phyloP scores from a whole-genome alignment of 139 green algal genomes.

The Picochlorum sp. region DNA sequence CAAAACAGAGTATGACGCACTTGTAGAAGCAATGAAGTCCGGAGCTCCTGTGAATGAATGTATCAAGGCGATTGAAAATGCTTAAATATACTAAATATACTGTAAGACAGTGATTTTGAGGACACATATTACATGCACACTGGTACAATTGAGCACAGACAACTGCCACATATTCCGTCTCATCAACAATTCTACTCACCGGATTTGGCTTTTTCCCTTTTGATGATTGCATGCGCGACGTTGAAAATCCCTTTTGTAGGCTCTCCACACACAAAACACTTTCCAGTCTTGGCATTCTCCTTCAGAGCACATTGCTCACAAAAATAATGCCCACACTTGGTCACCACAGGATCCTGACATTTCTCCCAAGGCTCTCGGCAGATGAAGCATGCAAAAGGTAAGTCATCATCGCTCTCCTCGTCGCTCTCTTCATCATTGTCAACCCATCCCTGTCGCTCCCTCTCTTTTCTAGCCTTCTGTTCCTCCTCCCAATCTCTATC shows the following conservation, averaged over 20 bases:
- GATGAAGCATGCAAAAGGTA: conserved; percentile 93
- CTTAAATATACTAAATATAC: not conserved
- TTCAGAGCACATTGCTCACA: conserved; percentile 94
- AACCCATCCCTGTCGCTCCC: conserved; percentile 37
- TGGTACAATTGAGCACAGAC: too few relatives aligned
- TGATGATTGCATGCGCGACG: conserved; percentile 83
- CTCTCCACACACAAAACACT: conserved; percentile 84
- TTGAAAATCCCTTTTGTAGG: conserved; percentile 95
- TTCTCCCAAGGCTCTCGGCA: conserved; percentile 79
- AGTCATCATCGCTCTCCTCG: conserved; percentile 60
- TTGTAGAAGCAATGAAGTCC: conserved; percentile 64
- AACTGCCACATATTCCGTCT: too few relatives aligned
- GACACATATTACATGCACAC: too few relatives aligned
- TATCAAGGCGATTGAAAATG: conserved; percentile 70
- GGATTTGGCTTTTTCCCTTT: conserved; percentile 41
- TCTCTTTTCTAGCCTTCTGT: conserved; percentile 61
- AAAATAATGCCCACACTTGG: conserved; percentile 94
- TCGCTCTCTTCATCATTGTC: conserved; percentile 48
- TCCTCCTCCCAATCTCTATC: conserved; percentile 89
- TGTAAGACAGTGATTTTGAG: too few relatives aligned
- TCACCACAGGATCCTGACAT: conserved; percentile 79
- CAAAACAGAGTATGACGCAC: conserved; percentile 49
- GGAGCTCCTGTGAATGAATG: conserved; percentile 56
- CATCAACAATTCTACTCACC: too few relatives aligned
- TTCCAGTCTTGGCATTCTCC: conserved; percentile 71